Percentiles rank a stretch among this genome's conserved stretches.
These are phyloP conservation scores for Rubroboletus pulcherrimus DNA, from an alignment of 768 basidiomycete species.

Conservation along the genomic window DNA sequence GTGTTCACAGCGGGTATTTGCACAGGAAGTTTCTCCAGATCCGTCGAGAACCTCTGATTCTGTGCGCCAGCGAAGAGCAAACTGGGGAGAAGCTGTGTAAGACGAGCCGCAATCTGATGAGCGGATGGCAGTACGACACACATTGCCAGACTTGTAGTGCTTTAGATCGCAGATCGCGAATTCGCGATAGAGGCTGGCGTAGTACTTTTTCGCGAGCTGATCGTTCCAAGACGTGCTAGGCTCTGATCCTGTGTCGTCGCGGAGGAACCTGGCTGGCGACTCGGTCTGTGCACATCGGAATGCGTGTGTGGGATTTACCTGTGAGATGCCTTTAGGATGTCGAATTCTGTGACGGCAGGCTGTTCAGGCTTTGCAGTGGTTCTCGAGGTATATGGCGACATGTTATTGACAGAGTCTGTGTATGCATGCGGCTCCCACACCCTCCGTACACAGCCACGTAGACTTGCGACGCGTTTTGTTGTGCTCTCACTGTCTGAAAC, in stretches of 20 bases:
- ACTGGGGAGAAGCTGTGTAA: constrained; percentile 38
- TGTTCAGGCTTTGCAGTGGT: neutral
- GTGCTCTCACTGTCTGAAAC: neutral
- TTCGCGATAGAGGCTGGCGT: constrained; percentile 83
- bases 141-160: constrained; percentile 91
- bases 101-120: neutral
- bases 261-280: constrained; percentile 57
- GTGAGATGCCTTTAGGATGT: constrained; percentile 71
- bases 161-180: constrained; percentile 92
- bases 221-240: constrained; percentile 63
- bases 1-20: constrained; percentile 77
- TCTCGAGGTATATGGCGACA: constrained; percentile 14
- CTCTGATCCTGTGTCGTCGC: constrained; percentile 42
- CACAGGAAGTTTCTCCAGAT: constrained; percentile 84
- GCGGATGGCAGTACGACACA: constrained; percentile 34
- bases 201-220: constrained; percentile 83
- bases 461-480: too few species aligned
- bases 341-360: constrained; percentile 52
- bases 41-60: constrained; percentile 86
- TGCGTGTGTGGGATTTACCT: constrained; percentile 38
- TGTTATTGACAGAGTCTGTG: neutral
- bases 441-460: too few species aligned
- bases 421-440: neutral
- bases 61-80: constrained; percentile 91
- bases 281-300: neutral